Conservation (phyloP, 192 early-diverging fungal species). For the Coemansia sp. region DNA sequence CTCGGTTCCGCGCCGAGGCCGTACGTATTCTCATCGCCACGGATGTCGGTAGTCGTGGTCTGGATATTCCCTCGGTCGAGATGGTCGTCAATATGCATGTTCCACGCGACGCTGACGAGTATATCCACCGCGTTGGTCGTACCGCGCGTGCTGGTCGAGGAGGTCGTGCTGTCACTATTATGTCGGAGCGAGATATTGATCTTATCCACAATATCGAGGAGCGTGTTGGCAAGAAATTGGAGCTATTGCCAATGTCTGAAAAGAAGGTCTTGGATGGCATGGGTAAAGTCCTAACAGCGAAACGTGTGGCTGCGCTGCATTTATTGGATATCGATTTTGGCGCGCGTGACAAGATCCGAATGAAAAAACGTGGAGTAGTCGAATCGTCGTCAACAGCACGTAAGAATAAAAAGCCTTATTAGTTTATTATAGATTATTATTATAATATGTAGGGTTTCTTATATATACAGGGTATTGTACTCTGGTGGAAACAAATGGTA, state of each 20-base stretch:
- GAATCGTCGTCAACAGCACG: neutral
- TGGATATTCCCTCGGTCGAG: slow-evolving; percentile 96
- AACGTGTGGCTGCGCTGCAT: slow-evolving; percentile 73
- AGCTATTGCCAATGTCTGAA: slow-evolving; percentile 77
- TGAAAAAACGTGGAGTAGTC: slow-evolving; percentile 28
- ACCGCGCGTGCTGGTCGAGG: slow-evolving; percentile 96
- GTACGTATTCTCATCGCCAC: slow-evolving; percentile 92
- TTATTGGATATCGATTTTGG: slow-evolving; percentile 55
- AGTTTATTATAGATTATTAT: neutral
- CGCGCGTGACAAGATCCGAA: slow-evolving; percentile 44
- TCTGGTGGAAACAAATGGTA: neutral
- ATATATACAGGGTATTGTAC: slow-evolving; percentile 7
- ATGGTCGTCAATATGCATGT: slow-evolving; percentile 96
- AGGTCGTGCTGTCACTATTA: slow-evolving; percentile 87
- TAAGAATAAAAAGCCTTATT: slow-evolving; percentile 10
- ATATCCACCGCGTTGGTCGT: slow-evolving; percentile 98
- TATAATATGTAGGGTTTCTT: neutral
- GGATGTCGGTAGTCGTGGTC: slow-evolving; percentile 96
- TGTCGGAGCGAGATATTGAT: slow-evolving; percentile 85
- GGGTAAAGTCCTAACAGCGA: slow-evolving; percentile 85
- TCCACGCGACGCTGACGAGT: slow-evolving; percentile 93
- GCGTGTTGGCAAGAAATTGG: slow-evolving; percentile 81
- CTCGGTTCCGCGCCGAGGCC: slow-evolving; percentile 88
- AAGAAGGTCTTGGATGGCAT: slow-evolving; percentile 83
- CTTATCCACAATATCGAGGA: slow-evolving; percentile 91